Percentiles rank a stretch among this genome's conserved stretches.
Conservation (phyloP, 164 flowering plant genomes). For the Vitis cinerea region DNA sequence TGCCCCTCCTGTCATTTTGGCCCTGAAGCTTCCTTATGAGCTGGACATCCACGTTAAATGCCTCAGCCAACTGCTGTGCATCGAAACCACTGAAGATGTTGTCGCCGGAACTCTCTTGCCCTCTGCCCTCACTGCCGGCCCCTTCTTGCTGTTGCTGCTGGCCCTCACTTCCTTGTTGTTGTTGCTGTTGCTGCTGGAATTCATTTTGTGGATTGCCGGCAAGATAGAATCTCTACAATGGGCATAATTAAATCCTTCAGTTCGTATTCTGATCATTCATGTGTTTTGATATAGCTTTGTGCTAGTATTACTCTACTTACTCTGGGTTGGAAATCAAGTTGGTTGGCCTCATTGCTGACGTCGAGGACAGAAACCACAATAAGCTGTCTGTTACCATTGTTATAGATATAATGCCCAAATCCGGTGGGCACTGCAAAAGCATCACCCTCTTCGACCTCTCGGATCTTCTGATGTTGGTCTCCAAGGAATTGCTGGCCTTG, state of each 20-base stretch:
- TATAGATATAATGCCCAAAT: conserved; percentile 51
- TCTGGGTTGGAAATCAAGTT: conserved; percentile 52
- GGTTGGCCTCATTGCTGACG: conserved; percentile 50
- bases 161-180: background rate
- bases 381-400: conserved; percentile 47
- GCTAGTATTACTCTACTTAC: conserved; percentile 16
- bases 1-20: conserved; percentile 26
- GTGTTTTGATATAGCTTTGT: background rate
- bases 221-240: conserved; percentile 35
- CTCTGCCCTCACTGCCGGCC: background rate
- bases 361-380: conserved; percentile 47
- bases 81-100: conserved; percentile 36
- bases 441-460: conserved; percentile 47
- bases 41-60: conserved; percentile 21
- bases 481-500: background rate
- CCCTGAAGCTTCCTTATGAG: conserved; percentile 24
- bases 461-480: conserved; percentile 67
- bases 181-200: background rate
- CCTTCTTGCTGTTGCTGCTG: background rate
- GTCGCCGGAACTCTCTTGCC: background rate
- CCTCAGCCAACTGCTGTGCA: conserved; percentile 20
- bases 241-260: background rate
- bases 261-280: background rate
- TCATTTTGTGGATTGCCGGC: conserved; percentile 33
- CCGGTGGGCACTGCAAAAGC: conserved; percentile 63